phyloP scores from a whole-genome alignment of 306 rosid species.

The Quercus engelmannii region DNA sequence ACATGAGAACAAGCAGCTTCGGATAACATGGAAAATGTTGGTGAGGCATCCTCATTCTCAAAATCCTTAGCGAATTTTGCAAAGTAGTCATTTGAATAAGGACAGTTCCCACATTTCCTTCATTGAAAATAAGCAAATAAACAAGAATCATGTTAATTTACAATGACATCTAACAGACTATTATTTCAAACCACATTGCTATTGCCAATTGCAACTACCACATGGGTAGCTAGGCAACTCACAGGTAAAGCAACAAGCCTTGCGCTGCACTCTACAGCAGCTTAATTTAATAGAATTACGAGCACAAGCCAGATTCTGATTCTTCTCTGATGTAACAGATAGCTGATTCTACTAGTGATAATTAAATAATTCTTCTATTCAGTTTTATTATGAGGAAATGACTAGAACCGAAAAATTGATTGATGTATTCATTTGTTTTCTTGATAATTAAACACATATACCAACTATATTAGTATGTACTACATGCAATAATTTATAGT shows the following conservation, averaged over 20 bases:
- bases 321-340: constrained; percentile 16
- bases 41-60: constrained; percentile 8
- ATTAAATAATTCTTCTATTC: not conserved
- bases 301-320: constrained; percentile 16
- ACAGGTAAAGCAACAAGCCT: constrained; percentile 29
- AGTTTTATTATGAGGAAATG: too few species aligned
- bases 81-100: constrained; percentile 14
- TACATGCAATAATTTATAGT: not conserved
- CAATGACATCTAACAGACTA: not conserved
- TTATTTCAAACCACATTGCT: not conserved
- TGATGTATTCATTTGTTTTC: not conserved
- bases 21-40: constrained; percentile 13
- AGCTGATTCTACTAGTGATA: constrained; percentile 1
- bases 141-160: too few species aligned
- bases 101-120: constrained; percentile 28
- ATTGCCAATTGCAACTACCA: not conserved
- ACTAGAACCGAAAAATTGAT: not conserved
- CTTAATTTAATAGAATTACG: not conserved
- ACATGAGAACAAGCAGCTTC: constrained; percentile 14
- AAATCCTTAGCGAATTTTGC: constrained; percentile 17
- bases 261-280: constrained; percentile 6
- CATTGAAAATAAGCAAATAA: not conserved
- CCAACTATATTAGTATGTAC: not conserved
- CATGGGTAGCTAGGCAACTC: not conserved
- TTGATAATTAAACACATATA: not conserved